Base-by-base conservation (phyloP, 176 grass and related monocot species). In the Aechmea fasciata region DNA sequence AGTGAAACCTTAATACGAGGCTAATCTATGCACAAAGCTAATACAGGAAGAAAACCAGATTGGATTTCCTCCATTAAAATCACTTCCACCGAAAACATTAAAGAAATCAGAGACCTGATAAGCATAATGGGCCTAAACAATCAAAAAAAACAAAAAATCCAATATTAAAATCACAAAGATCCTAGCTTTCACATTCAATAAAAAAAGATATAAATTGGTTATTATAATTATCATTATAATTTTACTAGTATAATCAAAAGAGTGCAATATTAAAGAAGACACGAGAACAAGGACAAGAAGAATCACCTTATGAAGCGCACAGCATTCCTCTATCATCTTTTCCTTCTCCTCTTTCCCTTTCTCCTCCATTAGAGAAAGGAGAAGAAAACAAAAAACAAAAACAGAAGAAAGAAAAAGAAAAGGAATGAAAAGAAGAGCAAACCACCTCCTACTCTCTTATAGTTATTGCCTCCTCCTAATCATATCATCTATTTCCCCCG, bases 271-370 rank as follows among this genome's bases (percentile, higher is more conserved):
- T 50, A 68, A 41, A 29, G 70, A 26, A 66, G 25, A 23, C 25
- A 62, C 13, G 11, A 15, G 63, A 70, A 33, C 14, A 61, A 19
- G 69, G 64, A 53, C 14, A 50, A 25, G 50, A 50, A 48, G 25
- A 26, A 15, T 63, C 51, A 71, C 76, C 76, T 71, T 79, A 65
- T 29, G 47, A 4, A 48, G 57, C 11, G 51, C 18, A 47, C 22
- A 61, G 11, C 61, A 55, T 51, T 74, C 78, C 23, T 80, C 70
- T n/a, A 61, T 81, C 28, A 61, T 74, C 63, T 24, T 81, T 54
- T 68, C 70, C 63, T 80, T 73, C 50, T 52, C 70, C 51, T 80
- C 49, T 67, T 74, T 80, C 54, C 71, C 70, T 74, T 80, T 74
- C 29, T 68, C 70, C 63, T 73, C 64, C n/a, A 71, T 25, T 63